Evolutionary conservation across 2,329 filamentous ascomycete species (phyloP), one percentile per base, ranked within the genome.

Genomic region (Mariannaea sp.): DNA sequence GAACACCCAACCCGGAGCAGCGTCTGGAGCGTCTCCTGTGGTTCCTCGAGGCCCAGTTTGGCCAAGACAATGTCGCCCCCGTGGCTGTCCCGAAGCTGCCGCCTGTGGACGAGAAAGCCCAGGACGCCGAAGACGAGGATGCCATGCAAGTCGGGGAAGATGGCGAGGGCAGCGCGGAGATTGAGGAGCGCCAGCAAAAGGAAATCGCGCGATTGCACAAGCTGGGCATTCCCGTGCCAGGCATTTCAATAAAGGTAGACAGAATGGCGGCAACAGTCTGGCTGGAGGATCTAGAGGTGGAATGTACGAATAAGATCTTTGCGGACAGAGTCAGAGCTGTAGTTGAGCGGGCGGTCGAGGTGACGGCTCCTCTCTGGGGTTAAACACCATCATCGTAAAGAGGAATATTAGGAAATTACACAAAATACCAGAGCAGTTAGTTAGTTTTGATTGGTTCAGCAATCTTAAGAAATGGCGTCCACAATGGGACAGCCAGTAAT

Each of bases 11-110:
- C 8, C 80, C 92, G 0, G 80, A 87, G 38, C 90, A 96, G 63
- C 88, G 90, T 33, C 85, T 97, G 33, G 84, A 88, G 58, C 87
- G 93, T 27, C 84, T 99, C 16, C 88, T 95, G 74, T 90, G 96
- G 85, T 96, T 99, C 77, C 86, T 99, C 12, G 94, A 99, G 77
- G 90, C 92, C 3, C 94, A 99, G 71, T 99, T 99, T 68, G 94
- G 94, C 57, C 80, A 84, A 26, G 87, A 94, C 59, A 87, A 90
- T 55, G 86, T 97, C 51, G 79, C 82, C 0, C 92, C 93, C 4
- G 89, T 97, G 60, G 81, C 86, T 32, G 77, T 73, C 67, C 76
- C 91, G 55, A 82, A 85, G 70, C 70, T 85, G 2, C 76, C 78
- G 0, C 58, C 74, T n/a, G 68, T 74, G 51, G 60, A 67, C 4